Conservation (phyloP, 169 alveolate genomes). For the Plasmodium chabaudi region DNA sequence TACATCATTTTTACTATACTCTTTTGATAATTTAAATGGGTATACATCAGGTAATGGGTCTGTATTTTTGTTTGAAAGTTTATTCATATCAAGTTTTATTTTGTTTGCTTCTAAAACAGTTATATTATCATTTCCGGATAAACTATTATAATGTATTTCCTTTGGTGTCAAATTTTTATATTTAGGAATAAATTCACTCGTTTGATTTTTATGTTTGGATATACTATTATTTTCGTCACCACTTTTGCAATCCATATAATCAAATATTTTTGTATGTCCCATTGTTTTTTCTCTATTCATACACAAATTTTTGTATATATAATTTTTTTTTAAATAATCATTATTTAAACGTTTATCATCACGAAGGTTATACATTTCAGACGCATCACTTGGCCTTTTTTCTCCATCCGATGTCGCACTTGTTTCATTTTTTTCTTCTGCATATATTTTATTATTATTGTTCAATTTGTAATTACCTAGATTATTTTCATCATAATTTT, state of each 20-base stretch:
- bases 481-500: background rate
- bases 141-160: constrained; percentile 53
- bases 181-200: constrained; percentile 45
- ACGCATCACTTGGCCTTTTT: constrained; percentile 1
- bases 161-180: constrained; percentile 54
- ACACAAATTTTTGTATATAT: background rate
- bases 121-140: constrained; percentile 70
- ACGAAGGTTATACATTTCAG: background rate
- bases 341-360: background rate
- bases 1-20: constrained; percentile 2
- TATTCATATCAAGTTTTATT: constrained; percentile 58
- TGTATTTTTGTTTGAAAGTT: constrained; percentile 18
- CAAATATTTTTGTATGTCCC: constrained; percentile 57
- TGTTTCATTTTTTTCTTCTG: background rate
- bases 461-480: background rate
- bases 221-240: constrained; percentile 1
- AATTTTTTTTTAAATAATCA: background rate
- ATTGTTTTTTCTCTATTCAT: constrained; percentile 42
- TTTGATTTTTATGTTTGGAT: constrained; percentile 28
- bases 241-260: constrained; percentile 12
- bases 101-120: constrained; percentile 69
- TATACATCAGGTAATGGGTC: constrained; percentile 66
- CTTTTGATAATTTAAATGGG: constrained; percentile 67
- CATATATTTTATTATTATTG: background rate
- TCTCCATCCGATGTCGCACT: background rate